Base-by-base conservation (phyloP, 352 stramenopile species). In the Phytophthora colocasiae region DNA sequence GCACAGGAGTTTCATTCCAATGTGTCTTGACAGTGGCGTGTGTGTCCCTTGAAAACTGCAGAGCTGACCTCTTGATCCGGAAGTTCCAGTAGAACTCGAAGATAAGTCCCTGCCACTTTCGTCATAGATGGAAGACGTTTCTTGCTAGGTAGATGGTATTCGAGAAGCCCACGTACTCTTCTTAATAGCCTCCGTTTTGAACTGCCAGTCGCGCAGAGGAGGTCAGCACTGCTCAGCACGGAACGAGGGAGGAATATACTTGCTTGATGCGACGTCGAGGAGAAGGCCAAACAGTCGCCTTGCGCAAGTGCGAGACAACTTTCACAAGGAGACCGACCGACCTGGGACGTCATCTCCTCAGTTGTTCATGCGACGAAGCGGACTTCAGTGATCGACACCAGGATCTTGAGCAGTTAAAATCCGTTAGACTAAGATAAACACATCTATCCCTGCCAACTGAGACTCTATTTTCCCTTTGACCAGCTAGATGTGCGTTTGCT, bases 311-410 rank as follows among this genome's bases (percentile, higher is more conserved):
- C 29, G 22, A 11, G 12, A 32, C 34, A 63, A 58, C 44, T 54
- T 48, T 22, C 27, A 61, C 51, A 11, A 12, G 15, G 22, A 22
- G 24, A 26, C 19, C 19, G 17, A 34, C 29, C 29, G 29, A 34
- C 0, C 17, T 22, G 49, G 26, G n/a, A 47, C 41, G n/a, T 48
- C 40, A 66, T 47, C 31, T 34, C 29, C 27, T 46, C 40, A 12
- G 14, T 15, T 54, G 31, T 5, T 11, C 19, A 17, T 40, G 45
- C 32, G 41, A 63, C 43, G 44, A 63, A 63, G 60, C 53, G 29
- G 29, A 44, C 45, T 69, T 63, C 27, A 69, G 27, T 69, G 60
- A 38, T 63, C 34, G 50, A 63, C 50, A 36, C 14, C 8, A 11
- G 31, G 8, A 0, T 6, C 7, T 34, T 34, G 31, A 2, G 8